Base-by-base conservation (phyloP, 1,284 basidiomycete genomes). In the Thelephora terrestris region DNA sequence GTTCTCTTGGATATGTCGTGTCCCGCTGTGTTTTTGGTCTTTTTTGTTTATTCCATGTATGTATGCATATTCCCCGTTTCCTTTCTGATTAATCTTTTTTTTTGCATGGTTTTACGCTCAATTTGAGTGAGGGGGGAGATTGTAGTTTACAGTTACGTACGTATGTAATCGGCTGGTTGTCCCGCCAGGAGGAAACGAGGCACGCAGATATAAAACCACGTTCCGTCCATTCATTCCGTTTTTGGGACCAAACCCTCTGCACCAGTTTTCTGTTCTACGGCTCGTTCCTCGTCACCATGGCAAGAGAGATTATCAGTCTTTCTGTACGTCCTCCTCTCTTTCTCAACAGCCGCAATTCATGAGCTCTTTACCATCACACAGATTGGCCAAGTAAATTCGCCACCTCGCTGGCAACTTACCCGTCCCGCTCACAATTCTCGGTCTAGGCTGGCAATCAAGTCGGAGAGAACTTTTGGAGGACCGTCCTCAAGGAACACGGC, bases 401-500 rank as follows among this genome's bases (percentile, higher is more conserved):
- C 25, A 3, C 46, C 42, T 37, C 25, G 25, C 25, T 46, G 17
- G 27, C 46, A 36, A 47, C 45, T 32, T n/a, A 32, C 47, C n/a
- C 5, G 42, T 47, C 27, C 35, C 38, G 9, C 29, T 47, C 27
- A 34, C 47, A 37, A 43, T 24, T 49, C 43, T 44, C 35, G 20
- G 23, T 21, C 43, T 51, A 85, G 78, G 83, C 81, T 37, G 78
- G 77, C 52, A 84, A 81, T 65, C 85, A 92, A 71, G 75, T 86
- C 36, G 85, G 85, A 46, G 85, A 85, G 60, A 71, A 71, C 42
- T 90, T 90, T 59, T 90, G 86, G 86, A 70, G 76, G 52, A 79
- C 81, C 74, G 71, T 89, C 45, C 70, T 91, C n/a, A 78, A 78
- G 10, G 86, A 91, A 66, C 86, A 91, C 64, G 86, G 85, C 1